phyloP scores from a whole-genome alignment of 164 flowering plant genomes.

The Umbellularia californica region DNA sequence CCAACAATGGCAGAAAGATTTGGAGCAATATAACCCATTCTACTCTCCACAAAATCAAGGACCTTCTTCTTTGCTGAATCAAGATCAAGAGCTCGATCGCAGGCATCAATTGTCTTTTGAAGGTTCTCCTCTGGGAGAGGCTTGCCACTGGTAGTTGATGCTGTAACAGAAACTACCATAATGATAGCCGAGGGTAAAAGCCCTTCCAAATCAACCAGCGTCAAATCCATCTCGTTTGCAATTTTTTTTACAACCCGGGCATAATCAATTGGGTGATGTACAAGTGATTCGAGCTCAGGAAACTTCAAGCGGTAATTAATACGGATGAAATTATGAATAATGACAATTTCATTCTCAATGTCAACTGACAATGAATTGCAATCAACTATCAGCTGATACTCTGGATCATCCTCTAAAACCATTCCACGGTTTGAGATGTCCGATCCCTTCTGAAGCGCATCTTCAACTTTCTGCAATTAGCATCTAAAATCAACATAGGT shows the following conservation, averaged over 20 bases:
- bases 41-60: constrained; percentile 88
- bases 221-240: constrained; percentile 85
- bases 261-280: constrained; percentile 97
- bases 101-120: constrained; percentile 77
- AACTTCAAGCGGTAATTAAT: constrained; percentile 86
- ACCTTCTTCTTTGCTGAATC: constrained; percentile 84
- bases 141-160: constrained; percentile 88
- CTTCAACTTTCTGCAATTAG: constrained; percentile 83
- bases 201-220: constrained; percentile 93
- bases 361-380: constrained; percentile 89
- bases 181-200: constrained; percentile 87
- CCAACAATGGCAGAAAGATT: constrained; percentile 95
- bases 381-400: constrained; percentile 88
- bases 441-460: constrained; percentile 69
- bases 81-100: constrained; percentile 90
- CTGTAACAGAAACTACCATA: constrained; percentile 96
- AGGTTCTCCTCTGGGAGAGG: constrained; percentile 86
- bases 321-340: constrained; percentile 90
- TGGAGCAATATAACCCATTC: constrained; percentile 96
- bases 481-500: neutral
- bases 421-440: constrained; percentile 46
- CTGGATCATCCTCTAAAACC: constrained; percentile 92
- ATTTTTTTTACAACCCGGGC: constrained; percentile 94
- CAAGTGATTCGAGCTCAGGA: constrained; percentile 94
- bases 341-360: constrained; percentile 85